Conservation (phyloP, 371 early-diverging fungal genomes). For the Chytridiales sp. region DNA sequence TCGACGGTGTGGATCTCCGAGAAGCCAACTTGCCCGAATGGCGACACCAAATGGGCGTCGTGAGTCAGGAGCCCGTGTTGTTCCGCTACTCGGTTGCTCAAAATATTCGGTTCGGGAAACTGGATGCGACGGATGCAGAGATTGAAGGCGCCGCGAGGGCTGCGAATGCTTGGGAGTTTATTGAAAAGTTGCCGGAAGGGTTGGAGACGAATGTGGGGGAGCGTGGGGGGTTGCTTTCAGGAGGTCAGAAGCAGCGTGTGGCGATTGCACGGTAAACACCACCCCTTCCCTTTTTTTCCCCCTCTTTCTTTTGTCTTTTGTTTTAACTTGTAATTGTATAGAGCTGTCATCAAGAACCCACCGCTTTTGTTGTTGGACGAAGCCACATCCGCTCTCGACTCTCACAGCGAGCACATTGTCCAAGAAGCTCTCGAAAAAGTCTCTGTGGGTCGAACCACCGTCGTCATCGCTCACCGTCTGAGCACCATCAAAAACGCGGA, state of each 20-base stretch:
- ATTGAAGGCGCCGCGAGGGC: constrained; percentile 57
- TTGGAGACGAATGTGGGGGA: constrained; percentile 76
- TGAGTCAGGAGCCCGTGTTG: constrained; percentile 84
- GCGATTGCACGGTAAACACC: constrained; percentile 38
- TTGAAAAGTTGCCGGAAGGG: constrained; percentile 65
- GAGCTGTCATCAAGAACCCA: constrained; percentile 63
- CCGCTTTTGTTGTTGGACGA: constrained; percentile 90
- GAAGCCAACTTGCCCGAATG: constrained; percentile 53
- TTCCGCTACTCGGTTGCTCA: constrained; percentile 77
- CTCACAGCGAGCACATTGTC: constrained; percentile 73
- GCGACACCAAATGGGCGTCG: constrained; percentile 75
- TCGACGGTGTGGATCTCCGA: constrained; percentile 47
- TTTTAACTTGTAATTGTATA: too few relatives aligned
- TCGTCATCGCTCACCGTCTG: constrained; percentile 89
- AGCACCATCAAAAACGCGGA: constrained; percentile 70
- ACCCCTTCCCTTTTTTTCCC: too few relatives aligned
- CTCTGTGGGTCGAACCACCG: constrained; percentile 57
- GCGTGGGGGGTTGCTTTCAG: constrained; percentile 62
- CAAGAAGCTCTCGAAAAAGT: constrained; percentile 58
- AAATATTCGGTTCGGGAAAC: constrained; percentile 67
- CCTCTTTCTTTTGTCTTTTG: too few relatives aligned
- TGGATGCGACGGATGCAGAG: constrained; percentile 40
- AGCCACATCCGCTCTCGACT: constrained; percentile 92
- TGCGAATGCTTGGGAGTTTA: constrained; percentile 72
- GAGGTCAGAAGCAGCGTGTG: constrained; percentile 63